Percentiles rank a stretch among this genome's conserved stretches.
These are phyloP conservation scores for Amauroascus verrucosus DNA, from an alignment of 2,329 filamentous ascomycete species.

Conservation along the genomic window DNA sequence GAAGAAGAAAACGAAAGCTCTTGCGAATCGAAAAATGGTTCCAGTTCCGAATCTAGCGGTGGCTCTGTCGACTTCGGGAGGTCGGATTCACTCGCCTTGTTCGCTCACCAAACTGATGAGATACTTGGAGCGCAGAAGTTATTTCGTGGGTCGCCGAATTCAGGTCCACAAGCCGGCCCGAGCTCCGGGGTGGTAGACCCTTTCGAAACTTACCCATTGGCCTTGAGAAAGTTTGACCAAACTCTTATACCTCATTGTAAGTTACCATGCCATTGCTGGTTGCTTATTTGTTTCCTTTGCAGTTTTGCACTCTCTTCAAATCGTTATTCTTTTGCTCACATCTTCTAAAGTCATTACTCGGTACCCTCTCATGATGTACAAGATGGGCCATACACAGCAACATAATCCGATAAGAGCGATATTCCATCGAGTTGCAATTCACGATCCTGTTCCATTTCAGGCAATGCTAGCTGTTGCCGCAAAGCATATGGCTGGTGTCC, in stretches of 20 bases:
- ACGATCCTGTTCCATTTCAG: conserved; percentile 26
- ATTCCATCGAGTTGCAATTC: conserved; percentile 24
- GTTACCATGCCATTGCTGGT: conserved; percentile 6
- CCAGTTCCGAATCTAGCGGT: not conserved
- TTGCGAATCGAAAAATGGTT: not conserved
- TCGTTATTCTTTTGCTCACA: too few species aligned
- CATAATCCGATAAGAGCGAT: conserved; percentile 26
- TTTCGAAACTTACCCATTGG: conserved; percentile 24
- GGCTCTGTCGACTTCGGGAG: not conserved
- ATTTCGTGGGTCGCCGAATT: conserved; percentile 3
- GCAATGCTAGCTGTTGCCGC: conserved; percentile 29
- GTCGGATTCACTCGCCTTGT: not conserved
- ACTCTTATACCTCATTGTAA: conserved; percentile 27
- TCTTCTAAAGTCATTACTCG: conserved; percentile 23
- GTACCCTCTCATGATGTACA: conserved; percentile 30
- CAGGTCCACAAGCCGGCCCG: conserved; percentile 16
- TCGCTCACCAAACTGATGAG: not conserved
- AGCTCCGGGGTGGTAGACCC: conserved; percentile 20
- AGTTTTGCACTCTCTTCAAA: not conserved
- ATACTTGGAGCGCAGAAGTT: not conserved
- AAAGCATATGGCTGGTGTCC: conserved; percentile 26
- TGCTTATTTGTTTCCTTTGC: not conserved
- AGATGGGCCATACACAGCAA: conserved; percentile 22
- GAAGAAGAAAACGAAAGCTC: conserved; percentile 1
- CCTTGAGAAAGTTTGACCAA: conserved; percentile 21